Evolutionary conservation across 495 filamentous ascomycete species (phyloP), one percentile per base, ranked within the genome.

Genomic region (Tricharina praecox): DNA sequence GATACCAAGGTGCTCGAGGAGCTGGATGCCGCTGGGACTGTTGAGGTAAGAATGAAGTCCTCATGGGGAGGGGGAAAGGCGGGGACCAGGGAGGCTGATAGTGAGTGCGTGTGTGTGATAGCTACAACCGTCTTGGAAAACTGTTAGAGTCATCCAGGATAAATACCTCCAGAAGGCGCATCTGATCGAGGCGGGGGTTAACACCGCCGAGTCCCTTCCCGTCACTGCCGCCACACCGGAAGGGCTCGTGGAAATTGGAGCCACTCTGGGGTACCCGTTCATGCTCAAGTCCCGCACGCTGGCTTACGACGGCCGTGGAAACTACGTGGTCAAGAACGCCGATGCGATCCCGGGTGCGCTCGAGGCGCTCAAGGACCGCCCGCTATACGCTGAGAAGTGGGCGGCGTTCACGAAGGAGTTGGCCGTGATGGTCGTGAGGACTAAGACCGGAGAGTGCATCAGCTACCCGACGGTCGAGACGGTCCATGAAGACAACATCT

Each of bases 201-300:
- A 77, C n/a, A 79, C 80, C 51, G 79, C 81, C 0, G 69, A 77
- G 15, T 82, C 79, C 50, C 66, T 77, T 18, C 68, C 75, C 11
- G 60, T 93, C 37, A 63, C 64, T 21, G 57, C 67, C 0, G 67
- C 66, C 63, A 73, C 43, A 53, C 65, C 59, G 55, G 66, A 45
- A 66, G 67, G 30, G 59, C 66, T 94, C 50, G 66, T 74, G 43
- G 64, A 72, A 34, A 72, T 81, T 33, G 81, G 75, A 7, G 59
- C 71, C 41, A 64, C 73, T 43, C 71, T 85, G 35, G 85, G 85
- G 15, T 86, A 78, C 61, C 92, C 90, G 9, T 79, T 85, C 64
- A 96, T 97, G 87, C 68, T 97, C 42, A 97, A 97, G 67, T 80
- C 82, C 1, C 75, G 85, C 55, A 95, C 81, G 41, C 78, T 88